A percentile compares a stretch with the other conserved stretches of the same genome.
phyloP scores from a whole-genome alignment of 306 rosid species.

The Glycine tomentella region DNA sequence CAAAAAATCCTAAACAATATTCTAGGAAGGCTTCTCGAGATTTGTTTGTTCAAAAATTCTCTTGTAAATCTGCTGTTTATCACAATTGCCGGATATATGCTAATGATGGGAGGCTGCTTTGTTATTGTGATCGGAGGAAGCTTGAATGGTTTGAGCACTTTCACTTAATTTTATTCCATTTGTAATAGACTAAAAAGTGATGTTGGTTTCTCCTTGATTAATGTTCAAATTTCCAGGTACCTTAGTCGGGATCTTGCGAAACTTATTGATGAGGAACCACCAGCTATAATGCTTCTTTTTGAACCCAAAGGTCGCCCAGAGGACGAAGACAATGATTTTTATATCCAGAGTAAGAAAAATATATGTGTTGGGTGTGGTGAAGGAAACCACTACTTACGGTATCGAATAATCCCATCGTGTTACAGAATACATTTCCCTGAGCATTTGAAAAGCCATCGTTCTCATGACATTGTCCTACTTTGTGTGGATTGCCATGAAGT shows the following conservation, averaged over 20 bases:
- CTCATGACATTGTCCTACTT: conserved; percentile 95
- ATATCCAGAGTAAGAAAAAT: conserved; percentile 91
- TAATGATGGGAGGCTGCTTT: conserved; percentile 91
- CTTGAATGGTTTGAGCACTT: conserved; percentile 84
- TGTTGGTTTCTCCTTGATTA: conserved; percentile 41
- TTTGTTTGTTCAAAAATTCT: conserved; percentile 86
- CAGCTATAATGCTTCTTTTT: conserved; percentile 93
- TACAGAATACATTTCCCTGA: conserved; percentile 96
- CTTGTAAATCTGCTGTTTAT: conserved; percentile 96
- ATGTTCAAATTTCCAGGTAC: conserved; percentile 67
- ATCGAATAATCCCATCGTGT: conserved; percentile 95
- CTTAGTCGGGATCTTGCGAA: conserved; percentile 82
- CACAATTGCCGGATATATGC: conserved; percentile 96
- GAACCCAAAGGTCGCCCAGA: conserved; percentile 99
- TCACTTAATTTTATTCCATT: conserved; percentile 30
- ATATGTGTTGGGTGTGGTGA: conserved; percentile 98
- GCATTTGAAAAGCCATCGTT: conserved; percentile 96
- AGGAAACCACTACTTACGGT: conserved; percentile 90
- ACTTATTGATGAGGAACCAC: conserved; percentile 81
- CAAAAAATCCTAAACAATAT: conserved; percentile 59
- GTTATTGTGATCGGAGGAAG: conserved; percentile 94
- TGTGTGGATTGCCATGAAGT: conserved; percentile 99
- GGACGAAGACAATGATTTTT: conserved; percentile 95
- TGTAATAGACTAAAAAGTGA: conserved; percentile 31
- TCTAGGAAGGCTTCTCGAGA: conserved; percentile 80